phyloP scores from a whole-genome alignment of 768 basidiomycete species.

The Gymnopilus junonius region DNA sequence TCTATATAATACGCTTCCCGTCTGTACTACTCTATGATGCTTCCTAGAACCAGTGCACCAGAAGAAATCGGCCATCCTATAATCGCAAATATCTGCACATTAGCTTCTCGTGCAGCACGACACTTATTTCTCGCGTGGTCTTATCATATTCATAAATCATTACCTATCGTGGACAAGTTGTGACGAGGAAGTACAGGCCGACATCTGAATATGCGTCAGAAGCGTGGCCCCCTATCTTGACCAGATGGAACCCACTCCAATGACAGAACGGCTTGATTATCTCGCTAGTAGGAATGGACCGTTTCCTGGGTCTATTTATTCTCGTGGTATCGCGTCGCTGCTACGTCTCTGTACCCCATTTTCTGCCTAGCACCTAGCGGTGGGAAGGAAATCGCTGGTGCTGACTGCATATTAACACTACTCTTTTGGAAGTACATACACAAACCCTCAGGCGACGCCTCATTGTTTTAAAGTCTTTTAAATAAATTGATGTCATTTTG shows the following conservation, averaged over 20 bases:
- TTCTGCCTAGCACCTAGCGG: not conserved
- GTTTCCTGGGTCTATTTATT: not conserved
- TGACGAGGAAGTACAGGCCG: not conserved
- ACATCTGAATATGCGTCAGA: not conserved
- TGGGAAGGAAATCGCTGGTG: not conserved
- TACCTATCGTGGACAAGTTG: not conserved
- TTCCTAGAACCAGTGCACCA: too few relatives aligned
- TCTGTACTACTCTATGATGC: too few relatives aligned
- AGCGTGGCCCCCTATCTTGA: not conserved
- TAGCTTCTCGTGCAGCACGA: too few relatives aligned
- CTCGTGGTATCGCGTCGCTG: not conserved
- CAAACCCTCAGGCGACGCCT: not conserved
- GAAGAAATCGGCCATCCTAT: too few relatives aligned
- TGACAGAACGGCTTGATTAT: not conserved
- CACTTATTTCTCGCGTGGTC: too few relatives aligned
- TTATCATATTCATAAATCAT: not conserved
- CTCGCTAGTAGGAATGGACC: too few relatives aligned
- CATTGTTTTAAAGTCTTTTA: not conserved
- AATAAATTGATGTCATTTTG: not conserved
- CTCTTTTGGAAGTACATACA: not conserved
- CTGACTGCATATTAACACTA: not conserved
- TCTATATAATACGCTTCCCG: too few relatives aligned
- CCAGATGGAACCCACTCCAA: not conserved
- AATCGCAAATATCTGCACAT: not conserved
- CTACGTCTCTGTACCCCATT: not conserved